Evolutionary conservation across 1,139 yeast genomes (phyloP).

Genomic region (Citeromyces siamensis): DNA sequence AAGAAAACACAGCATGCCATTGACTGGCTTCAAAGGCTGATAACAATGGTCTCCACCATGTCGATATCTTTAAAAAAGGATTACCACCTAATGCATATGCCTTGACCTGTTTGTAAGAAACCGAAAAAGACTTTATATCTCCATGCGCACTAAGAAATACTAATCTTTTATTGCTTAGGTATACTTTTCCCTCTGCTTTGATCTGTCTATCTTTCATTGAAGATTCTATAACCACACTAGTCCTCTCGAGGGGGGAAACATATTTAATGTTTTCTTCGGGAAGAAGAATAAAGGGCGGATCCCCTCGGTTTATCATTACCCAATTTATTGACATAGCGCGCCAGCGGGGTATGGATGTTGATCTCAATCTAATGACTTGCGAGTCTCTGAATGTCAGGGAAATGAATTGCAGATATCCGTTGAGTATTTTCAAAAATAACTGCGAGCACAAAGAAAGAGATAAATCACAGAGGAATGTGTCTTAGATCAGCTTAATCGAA

Average conservation of each 20-base stretch:
- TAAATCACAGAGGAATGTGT: too few relatives aligned
- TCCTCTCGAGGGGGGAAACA: conserved; percentile 5
- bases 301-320: conserved; percentile 6
- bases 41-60: neutral
- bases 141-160: conserved; percentile 5
- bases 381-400: too few relatives aligned
- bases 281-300: conserved; percentile 5
- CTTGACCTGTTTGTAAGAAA: conserved; percentile 3
- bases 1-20: conserved; percentile 5
- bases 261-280: conserved; percentile 5
- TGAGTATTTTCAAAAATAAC: too few relatives aligned
- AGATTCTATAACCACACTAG: neutral
- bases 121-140: conserved; percentile 5
- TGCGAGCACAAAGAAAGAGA: too few relatives aligned
- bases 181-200: conserved; percentile 6
- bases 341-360: too few relatives aligned
- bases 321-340: conserved; percentile 7
- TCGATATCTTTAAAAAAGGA: neutral
- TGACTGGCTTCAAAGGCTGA: conserved; percentile 6
- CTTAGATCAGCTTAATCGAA: too few relatives aligned
- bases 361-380: too few relatives aligned
- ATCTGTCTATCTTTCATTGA: neutral
- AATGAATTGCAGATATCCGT: too few relatives aligned
- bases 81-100: conserved; percentile 3
- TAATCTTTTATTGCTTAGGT: conserved; percentile 4